Base-by-base conservation (phyloP, 176 grass and related monocot species). In the Leersia perrieri region DNA sequence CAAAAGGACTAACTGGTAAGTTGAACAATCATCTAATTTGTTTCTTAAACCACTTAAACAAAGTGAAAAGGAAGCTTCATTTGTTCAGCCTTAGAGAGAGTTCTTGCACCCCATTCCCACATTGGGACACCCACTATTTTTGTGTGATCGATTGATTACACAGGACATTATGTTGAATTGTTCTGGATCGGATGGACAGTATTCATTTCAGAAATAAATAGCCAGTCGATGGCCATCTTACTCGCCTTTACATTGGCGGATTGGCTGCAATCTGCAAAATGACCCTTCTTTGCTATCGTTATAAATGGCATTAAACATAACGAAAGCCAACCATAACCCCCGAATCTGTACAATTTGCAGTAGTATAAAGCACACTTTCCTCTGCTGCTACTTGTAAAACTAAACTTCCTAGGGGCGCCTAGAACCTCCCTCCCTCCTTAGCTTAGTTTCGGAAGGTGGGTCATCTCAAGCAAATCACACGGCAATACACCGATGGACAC, bases 251-350 rank as follows among this genome's bases (percentile, higher is more conserved):
- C 39, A 68, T 18, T 1, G 26, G 53, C 12, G 60, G 64, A 68
- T 18, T 1, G 26, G 53, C 12, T 68, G 64, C 27, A 67, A 7
- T 22, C 7, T 12, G 69, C 20, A 42, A 60, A 61, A 61, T 53
- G 5, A 35, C 29, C 15, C 74, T 31, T 18, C 11, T 23, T 36
- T 44, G 14, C 63, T 61, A 68, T 0, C 1, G 0, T 35, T 71
- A 35, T 13, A 34, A 22, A 74, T 68, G 15, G 31, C 58, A 86
- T 12, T 74, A 12, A 67, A 68, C 29, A 47, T 70, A 63, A 75
- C 28, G 9, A 38, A 51, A 16, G 39, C 10, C 5, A 72, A 4
- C 4, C 14, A 36, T 67, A 11, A 16, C 13, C 20, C 15, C 44
- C 1, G 6, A 70, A 53, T 26, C 34, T 42, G 35, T 34, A 14